phyloP scores from a whole-genome alignment of 352 stramenopile species.

The Phytopythium oedochilum region DNA sequence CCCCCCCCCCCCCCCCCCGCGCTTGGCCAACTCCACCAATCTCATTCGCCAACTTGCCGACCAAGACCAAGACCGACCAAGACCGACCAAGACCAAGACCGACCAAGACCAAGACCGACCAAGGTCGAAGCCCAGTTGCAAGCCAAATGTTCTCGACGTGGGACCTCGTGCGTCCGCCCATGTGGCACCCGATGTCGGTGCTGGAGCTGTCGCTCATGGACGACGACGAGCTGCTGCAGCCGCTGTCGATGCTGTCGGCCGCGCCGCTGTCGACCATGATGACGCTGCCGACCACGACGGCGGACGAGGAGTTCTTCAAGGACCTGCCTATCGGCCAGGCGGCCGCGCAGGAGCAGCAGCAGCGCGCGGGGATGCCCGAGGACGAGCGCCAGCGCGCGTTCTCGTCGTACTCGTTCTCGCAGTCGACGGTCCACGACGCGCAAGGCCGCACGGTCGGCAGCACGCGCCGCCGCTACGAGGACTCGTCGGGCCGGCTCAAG shows the following conservation, averaged over 20 bases:
- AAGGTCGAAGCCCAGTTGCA: not conserved
- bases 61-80: not conserved
- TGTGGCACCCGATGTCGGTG: conserved; percentile 79
- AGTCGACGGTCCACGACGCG: conserved; percentile 67
- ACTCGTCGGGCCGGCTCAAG: conserved; percentile 77
- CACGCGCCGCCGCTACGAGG: conserved; percentile 77
- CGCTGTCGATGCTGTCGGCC: conserved; percentile 26
- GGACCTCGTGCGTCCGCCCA: conserved; percentile 69
- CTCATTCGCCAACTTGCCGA: conserved; percentile 21
- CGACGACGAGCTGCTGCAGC: conserved; percentile 34
- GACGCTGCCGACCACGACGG: conserved; percentile 25
- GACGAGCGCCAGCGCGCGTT: conserved; percentile 36
- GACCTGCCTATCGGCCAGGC: conserved; percentile 44
- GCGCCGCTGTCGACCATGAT: conserved; percentile 17
- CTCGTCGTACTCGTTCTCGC: conserved; percentile 77
- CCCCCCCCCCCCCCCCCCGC: no score
- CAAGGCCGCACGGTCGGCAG: conserved; percentile 56
- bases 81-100: conserved; percentile 1
- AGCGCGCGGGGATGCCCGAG: conserved; percentile 14
- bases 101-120: conserved; percentile 9
- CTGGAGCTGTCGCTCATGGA: conserved; percentile 85
- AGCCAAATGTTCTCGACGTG: conserved; percentile 56
- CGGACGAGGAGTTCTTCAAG: conserved; percentile 79
- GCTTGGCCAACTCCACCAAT: no score
- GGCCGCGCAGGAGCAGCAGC: conserved; percentile 20